Evolutionary conservation across 805 yeast genomes (phyloP).

Genomic region (Sungouiella blattae): DNA sequence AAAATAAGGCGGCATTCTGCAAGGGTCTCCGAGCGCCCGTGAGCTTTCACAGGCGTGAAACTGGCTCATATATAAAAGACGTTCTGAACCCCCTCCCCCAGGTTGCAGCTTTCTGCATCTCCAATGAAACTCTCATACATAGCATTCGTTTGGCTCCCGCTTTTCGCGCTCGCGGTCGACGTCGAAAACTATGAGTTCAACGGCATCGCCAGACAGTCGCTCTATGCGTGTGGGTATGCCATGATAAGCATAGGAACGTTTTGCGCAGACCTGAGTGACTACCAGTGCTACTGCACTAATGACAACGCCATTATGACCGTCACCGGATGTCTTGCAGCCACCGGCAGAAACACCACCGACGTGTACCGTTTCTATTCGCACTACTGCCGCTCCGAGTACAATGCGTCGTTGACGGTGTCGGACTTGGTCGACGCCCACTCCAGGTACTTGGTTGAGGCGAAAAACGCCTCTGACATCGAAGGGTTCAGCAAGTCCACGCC

Average conservation of each 20-base stretch:
- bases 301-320: slow-evolving; percentile 6
- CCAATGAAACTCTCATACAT: too few species aligned
- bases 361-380: not conserved
- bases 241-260: not conserved
- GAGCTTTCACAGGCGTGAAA: too few species aligned
- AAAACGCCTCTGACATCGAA: not conserved
- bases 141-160: too few species aligned
- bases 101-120: too few species aligned
- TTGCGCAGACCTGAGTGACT: not conserved
- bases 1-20: too few species aligned
- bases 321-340: slow-evolving; percentile 4
- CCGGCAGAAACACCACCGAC: not conserved
- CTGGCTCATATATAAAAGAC: too few species aligned
- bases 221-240: not conserved
- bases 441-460: not conserved
- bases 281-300: slow-evolving; percentile 4
- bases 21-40: too few species aligned
- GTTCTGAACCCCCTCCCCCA: too few species aligned
- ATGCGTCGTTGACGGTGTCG: not conserved
- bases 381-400: not conserved
- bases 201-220: not conserved
- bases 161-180: too few species aligned
- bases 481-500: not conserved
- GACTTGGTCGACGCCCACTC: not conserved
- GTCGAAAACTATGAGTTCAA: not conserved